A percentile compares a stretch with the other conserved stretches of the same genome.
These are phyloP conservation scores for Lepidium aucheri DNA, from an alignment of 345 rosid genomes.

Conservation along the genomic window DNA sequence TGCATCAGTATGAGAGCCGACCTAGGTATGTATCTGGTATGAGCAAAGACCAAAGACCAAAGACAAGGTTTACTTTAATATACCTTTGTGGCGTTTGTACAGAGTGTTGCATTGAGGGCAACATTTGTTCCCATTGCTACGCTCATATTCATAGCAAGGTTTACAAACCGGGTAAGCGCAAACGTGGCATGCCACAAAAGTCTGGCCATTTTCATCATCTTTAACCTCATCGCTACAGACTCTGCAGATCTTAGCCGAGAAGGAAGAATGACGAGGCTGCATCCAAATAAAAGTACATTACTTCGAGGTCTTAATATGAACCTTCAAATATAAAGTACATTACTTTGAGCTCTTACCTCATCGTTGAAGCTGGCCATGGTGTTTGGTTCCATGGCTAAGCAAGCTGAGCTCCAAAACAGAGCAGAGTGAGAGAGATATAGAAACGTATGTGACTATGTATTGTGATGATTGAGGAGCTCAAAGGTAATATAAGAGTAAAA, in stretches of 20 bases:
- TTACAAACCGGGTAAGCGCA: constrained; percentile 81
- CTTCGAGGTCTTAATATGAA: neutral
- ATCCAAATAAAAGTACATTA: constrained; percentile 7
- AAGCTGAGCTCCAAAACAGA: constrained; percentile 6
- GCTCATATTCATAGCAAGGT: constrained; percentile 88
- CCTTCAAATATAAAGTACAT: neutral
- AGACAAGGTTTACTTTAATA: neutral
- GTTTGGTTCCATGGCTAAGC: constrained; percentile 35
- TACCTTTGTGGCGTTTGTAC: constrained; percentile 83
- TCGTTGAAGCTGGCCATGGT: constrained; percentile 52
- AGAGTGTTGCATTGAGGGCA: constrained; percentile 94
- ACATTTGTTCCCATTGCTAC: constrained; percentile 78
- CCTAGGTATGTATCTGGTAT: neutral
- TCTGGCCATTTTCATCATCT: constrained; percentile 42
- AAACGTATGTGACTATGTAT: constrained; percentile 13
- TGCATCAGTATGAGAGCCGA: neutral
- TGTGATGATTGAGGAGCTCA: constrained; percentile 14
- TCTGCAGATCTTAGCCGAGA: constrained; percentile 43
- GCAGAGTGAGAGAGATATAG: neutral
- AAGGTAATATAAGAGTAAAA: constrained; percentile 9
- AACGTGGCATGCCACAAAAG: constrained; percentile 68
- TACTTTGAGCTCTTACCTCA: constrained; percentile 25
- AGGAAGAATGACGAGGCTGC: constrained; percentile 37
- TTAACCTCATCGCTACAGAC: constrained; percentile 82
- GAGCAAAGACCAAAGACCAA: neutral